Conservation (phyloP, 75 land plant species). For the Ceratopteris richardii region DNA sequence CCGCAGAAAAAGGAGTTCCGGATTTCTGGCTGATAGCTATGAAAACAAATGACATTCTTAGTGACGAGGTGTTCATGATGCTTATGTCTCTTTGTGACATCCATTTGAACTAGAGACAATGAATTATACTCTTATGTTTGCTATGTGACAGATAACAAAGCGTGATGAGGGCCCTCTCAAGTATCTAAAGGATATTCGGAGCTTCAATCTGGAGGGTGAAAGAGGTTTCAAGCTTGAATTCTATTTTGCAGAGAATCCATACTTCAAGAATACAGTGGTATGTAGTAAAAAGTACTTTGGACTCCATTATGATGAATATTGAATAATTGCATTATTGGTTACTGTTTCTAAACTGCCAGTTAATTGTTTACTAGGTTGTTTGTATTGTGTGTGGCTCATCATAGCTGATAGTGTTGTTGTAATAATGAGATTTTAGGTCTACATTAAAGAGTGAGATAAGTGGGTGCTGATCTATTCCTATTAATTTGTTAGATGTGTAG, state of each 20-base stretch:
- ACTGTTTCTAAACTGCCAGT: neutral
- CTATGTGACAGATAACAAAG: slow-evolving; percentile 9
- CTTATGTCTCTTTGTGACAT: too few relatives aligned
- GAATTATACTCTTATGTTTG: too few relatives aligned
- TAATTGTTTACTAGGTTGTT: neutral
- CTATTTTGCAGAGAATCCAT: slow-evolving; percentile 12
- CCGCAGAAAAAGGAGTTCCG: slow-evolving; percentile 33
- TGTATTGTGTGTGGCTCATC: too few relatives aligned
- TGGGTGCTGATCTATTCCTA: too few relatives aligned
- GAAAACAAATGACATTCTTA: slow-evolving; percentile 35
- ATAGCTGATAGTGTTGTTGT: too few relatives aligned
- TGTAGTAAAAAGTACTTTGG: neutral
- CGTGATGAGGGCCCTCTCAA: slow-evolving; percentile 16
- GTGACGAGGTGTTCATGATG: slow-evolving; percentile 22
- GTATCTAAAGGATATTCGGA: slow-evolving; percentile 12
- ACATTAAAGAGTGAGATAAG: too few relatives aligned
- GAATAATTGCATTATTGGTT: too few relatives aligned
- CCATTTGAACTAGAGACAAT: too few relatives aligned
- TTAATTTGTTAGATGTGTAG: too few relatives aligned
- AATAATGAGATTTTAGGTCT: too few relatives aligned
- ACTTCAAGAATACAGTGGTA: slow-evolving; percentile 17
- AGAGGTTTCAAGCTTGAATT: slow-evolving; percentile 19
- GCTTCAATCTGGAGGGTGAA: slow-evolving; percentile 6
- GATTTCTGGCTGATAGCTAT: slow-evolving; percentile 43
- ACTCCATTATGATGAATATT: neutral